Evolutionary conservation across 2,329 filamentous ascomycete genomes (phyloP), one percentile per base, ranked within the genome.

Genomic region (Cryphonectria naterciae): DNA sequence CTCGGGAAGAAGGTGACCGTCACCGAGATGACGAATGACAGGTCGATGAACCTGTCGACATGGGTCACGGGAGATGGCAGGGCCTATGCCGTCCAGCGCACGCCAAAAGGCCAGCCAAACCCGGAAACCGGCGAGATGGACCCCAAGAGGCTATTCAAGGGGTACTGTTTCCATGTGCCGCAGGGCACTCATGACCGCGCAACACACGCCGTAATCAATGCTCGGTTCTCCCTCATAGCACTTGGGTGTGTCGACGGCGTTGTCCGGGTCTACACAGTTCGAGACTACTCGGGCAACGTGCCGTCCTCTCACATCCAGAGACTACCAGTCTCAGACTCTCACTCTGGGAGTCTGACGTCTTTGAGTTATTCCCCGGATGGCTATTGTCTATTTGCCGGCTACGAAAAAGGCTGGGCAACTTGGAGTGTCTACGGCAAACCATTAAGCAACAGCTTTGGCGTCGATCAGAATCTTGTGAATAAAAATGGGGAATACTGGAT

Each of bases 391-490:
- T 98, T 99, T 80, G 94, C 92, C 60, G 96, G 95, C 1, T 98
- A 95, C 77, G 91, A 96, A 76, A 90, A 91, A 71, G 97, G 96
- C 0, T 99, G 96, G 96, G 92, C 93, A 5, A 95, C 91, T 63
- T 99, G 95, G 95, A 98, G 95, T 79, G 96, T 98, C 52, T 99
- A 97, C 80, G 96, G 96, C 46, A 98, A 97, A 80, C 87, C 92
- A 2, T 91, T 94, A 19, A 94, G 92, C 69, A 93, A 90, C 75
- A 97, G 93, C 78, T 98, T 98, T 79, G 86, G 87, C 8, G 86
- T 88, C 17, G 93, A 97, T 76, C 83, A 85, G 37, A 81, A 83
- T 2, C 84, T 94, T 52, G 89, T 91, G 2, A 82, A 86, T 65
- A 82, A 83, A 8, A 95, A 96, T 76, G 87, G 87, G 39, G 95